Evolutionary conservation across 2,329 filamentous ascomycete genomes (phyloP).

Genomic region (Cladosporium halotolerans): DNA sequence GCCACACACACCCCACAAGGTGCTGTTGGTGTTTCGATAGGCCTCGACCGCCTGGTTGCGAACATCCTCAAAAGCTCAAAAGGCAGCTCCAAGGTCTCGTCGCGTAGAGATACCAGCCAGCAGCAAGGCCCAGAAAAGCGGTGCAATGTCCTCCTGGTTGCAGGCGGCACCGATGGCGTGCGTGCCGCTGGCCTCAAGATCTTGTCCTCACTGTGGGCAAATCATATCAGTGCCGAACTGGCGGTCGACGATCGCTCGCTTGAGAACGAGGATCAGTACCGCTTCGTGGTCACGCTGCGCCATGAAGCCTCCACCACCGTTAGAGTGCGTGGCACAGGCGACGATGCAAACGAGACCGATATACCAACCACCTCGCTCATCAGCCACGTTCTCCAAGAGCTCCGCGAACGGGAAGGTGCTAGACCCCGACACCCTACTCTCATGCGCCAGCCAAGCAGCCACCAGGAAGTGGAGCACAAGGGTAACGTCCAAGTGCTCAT

Average conservation of each 20-base stretch:
- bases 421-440: conserved; percentile 34
- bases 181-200: conserved; percentile 71
- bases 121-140: conserved; percentile 18
- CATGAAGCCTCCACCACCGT: conserved; percentile 53
- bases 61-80: conserved; percentile 43
- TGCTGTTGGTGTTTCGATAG: conserved; percentile 86
- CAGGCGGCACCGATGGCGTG: conserved; percentile 72
- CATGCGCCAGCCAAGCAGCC: conserved; percentile 32
- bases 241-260: conserved; percentile 53
- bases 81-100: conserved; percentile 16
- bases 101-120: conserved; percentile 15
- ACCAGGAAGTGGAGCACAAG: conserved; percentile 36
- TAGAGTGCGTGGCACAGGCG: conserved; percentile 52
- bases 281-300: conserved; percentile 86
- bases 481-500: conserved; percentile 81
- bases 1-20: conserved; percentile 40
- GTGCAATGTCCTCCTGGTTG: conserved; percentile 84
- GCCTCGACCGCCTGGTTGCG: conserved; percentile 74
- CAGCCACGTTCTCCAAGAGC: conserved; percentile 72
- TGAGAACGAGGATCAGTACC: conserved; percentile 39
- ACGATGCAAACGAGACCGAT: conserved; percentile 57
- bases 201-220: conserved; percentile 70
- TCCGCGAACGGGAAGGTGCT: conserved; percentile 65
- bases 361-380: conserved; percentile 66
- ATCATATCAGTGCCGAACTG: conserved; percentile 82